phyloP scores from a whole-genome alignment of 176 grass and related monocot species.

The Oryza coarctata region DNA sequence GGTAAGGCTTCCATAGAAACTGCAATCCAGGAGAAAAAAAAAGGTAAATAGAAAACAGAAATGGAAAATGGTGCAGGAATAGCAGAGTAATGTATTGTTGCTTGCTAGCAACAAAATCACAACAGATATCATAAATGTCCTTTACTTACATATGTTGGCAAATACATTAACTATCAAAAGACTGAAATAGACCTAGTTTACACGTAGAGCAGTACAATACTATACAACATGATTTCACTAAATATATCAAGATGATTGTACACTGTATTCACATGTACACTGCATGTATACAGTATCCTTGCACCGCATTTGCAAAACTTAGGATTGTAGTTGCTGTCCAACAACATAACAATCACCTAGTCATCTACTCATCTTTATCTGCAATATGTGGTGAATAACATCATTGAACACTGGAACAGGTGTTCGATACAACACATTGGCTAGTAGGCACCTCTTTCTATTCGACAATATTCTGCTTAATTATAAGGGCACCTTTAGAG shows the following conservation, averaged over 20 bases:
- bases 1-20: neutral
- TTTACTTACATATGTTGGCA: neutral
- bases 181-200: neutral
- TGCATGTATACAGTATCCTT: neutral
- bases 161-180: neutral
- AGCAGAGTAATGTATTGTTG: neutral
- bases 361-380: neutral
- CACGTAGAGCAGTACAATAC: neutral
- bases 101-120: neutral
- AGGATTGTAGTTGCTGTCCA: neutral
- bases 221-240: slow-evolving; percentile 1
- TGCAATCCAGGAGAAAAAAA: neutral
- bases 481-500: neutral
- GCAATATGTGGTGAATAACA: neutral
- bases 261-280: neutral
- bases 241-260: slow-evolving; percentile 1
- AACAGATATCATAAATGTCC: neutral
- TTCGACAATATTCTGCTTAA: neutral
- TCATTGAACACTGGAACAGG: neutral
- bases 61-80: neutral
- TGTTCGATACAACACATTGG: neutral
- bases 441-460: neutral
- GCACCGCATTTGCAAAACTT: neutral
- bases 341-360: neutral
- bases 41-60: neutral